phyloP scores from a whole-genome alignment of 371 early-diverging fungal genomes.

The Quaeritorhiza haematococci region DNA sequence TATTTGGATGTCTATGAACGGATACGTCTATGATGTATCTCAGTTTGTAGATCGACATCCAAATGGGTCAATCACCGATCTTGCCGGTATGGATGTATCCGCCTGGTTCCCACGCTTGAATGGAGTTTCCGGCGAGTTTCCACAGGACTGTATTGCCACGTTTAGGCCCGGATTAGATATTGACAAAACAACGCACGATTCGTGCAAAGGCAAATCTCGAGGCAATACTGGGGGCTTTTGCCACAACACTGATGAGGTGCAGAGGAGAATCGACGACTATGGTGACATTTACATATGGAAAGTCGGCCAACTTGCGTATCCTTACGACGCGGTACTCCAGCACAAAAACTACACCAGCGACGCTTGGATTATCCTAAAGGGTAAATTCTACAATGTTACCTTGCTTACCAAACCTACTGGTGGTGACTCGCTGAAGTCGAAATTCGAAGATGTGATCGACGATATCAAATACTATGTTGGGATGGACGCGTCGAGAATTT shows the following conservation, averaged over 20 bases:
- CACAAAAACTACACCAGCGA: constrained; percentile 23
- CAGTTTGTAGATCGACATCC: constrained; percentile 20
- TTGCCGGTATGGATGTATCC: constrained; percentile 26
- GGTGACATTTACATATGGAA: constrained; percentile 10
- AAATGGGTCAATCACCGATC: constrained; percentile 8
- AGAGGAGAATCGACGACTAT: constrained; percentile 17
- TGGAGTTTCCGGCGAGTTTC: constrained; percentile 13
- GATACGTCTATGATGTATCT: constrained; percentile 73
- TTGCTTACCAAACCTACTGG: constrained; percentile 11
- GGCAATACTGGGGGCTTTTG: constrained; percentile 22
- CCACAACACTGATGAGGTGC: constrained; percentile 20
- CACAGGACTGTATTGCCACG: too few species aligned
- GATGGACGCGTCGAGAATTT: neutral
- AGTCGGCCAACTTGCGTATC: constrained; percentile 25
- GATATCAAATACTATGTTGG: neutral
- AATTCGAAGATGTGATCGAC: neutral
- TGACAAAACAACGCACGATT: constrained; percentile 21
- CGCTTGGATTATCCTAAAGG: constrained; percentile 29
- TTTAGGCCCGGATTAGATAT: neutral
- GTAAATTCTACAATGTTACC: constrained; percentile 28
- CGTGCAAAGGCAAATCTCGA: neutral
- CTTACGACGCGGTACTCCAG: constrained; percentile 4
- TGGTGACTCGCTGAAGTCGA: too few species aligned
- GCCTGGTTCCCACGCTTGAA: constrained; percentile 27
- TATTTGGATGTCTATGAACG: constrained; percentile 58